phyloP scores from a whole-genome alignment of 106 monocot species.

The Cymbidium sinense region DNA sequence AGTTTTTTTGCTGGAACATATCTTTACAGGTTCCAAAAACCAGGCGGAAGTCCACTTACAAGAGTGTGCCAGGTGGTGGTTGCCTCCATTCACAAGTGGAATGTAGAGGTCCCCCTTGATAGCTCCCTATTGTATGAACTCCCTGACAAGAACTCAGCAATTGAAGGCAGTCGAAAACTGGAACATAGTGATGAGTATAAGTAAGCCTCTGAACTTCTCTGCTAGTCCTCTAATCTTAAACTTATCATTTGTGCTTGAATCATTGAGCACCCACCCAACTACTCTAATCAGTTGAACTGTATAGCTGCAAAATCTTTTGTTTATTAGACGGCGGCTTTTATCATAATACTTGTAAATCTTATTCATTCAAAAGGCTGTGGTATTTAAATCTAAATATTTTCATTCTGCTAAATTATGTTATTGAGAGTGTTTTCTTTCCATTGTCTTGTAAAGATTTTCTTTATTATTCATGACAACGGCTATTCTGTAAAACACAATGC shows the following conservation, averaged over 20 bases:
- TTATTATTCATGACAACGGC: neutral
- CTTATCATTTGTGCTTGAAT: neutral
- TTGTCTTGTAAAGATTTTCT: neutral
- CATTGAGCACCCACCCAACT: neutral
- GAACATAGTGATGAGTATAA: slow-evolving; percentile 70
- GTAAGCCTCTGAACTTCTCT: slow-evolving; percentile 17
- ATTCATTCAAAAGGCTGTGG: neutral
- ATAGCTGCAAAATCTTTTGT: neutral
- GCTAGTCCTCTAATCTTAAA: neutral
- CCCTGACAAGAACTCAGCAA: slow-evolving; percentile 58
- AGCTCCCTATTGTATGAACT: slow-evolving; percentile 65
- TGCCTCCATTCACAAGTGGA: slow-evolving; percentile 67
- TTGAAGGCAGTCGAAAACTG: slow-evolving; percentile 82
- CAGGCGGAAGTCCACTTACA: slow-evolving; percentile 80
- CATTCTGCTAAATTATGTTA: neutral
- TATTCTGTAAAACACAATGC: neutral
- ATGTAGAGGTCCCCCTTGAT: slow-evolving; percentile 44
- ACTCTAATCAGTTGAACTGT: neutral
- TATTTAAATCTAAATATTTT: neutral
- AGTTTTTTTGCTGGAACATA: slow-evolving; percentile 58
- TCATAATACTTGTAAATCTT: neutral
- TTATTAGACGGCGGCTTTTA: neutral
- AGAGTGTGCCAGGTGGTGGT: slow-evolving; percentile 84
- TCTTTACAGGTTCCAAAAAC: slow-evolving; percentile 77
- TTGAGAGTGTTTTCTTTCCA: neutral